phyloP scores from a whole-genome alignment of 441 rosid genomes.

The Corymbia citriodora region DNA sequence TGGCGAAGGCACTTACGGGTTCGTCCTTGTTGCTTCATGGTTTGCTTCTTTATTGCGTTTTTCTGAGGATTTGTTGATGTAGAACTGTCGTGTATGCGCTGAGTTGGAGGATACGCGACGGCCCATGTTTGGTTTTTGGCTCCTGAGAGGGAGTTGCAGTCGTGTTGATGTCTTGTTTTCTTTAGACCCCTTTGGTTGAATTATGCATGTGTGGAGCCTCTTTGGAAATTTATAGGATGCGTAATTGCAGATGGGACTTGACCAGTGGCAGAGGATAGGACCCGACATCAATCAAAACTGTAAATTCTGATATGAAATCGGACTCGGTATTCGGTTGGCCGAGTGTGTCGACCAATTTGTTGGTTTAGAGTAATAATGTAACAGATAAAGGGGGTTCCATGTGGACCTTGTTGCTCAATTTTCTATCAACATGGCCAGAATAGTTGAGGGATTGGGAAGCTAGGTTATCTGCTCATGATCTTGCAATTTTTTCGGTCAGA shows the following conservation, averaged over 20 bases:
- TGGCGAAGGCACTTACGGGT: conserved; percentile 31
- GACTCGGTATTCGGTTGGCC: background rate
- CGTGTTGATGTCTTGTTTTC: background rate
- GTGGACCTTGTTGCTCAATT: background rate
- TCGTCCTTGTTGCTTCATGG: background rate
- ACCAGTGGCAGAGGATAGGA: background rate
- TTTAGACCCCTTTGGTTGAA: background rate
- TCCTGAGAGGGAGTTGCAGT: background rate
- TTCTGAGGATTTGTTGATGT: background rate
- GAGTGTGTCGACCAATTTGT: background rate
- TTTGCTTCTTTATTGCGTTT: background rate
- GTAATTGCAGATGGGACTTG: background rate
- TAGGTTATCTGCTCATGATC: background rate
- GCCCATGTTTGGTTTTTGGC: background rate
- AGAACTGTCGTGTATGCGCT: background rate
- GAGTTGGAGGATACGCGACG: background rate
- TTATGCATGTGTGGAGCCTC: background rate
- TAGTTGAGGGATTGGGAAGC: background rate
- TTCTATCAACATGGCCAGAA: background rate
- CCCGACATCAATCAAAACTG: background rate
- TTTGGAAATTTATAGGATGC: background rate
- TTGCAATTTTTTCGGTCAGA: background rate
- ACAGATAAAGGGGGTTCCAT: background rate
- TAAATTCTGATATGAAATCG: background rate
- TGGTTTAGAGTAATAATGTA: background rate